A percentile compares a stretch with the other conserved stretches of the same genome.
These are phyloP conservation scores for Symbiotaphrina buchneri DNA, from an alignment of 495 filamentous ascomycete genomes.

Conservation along the genomic window DNA sequence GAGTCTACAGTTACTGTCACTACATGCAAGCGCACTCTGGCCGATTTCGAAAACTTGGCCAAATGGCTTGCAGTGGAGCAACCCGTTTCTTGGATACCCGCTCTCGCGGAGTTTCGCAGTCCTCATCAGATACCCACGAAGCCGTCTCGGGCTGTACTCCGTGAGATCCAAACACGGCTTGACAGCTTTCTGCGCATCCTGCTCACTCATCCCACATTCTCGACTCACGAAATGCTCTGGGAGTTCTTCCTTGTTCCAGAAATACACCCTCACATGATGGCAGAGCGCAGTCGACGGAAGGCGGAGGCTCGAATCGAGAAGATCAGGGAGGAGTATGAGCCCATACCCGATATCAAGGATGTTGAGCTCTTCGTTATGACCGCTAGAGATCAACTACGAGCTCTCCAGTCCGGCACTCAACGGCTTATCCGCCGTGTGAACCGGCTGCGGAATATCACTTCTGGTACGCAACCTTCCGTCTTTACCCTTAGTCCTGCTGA, in stretches of 20 bases:
- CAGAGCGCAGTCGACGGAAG: conserved; percentile 68
- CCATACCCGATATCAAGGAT: conserved; percentile 60
- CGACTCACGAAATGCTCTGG: conserved; percentile 95
- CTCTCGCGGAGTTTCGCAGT: conserved; percentile 52
- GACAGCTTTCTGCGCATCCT: conserved; percentile 75
- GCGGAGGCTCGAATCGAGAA: conserved; percentile 62
- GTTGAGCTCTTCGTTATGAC: conserved; percentile 83
- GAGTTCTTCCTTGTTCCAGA: conserved; percentile 98
- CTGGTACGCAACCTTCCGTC: conserved; percentile 19
- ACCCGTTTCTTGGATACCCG: conserved; percentile 84
- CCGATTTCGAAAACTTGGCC: conserved; percentile 80
- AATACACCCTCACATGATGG: conserved; percentile 73
- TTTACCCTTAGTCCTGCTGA: background rate
- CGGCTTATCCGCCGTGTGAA: conserved; percentile 53
- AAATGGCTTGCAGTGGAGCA: conserved; percentile 78
- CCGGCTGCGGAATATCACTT: conserved; percentile 25
- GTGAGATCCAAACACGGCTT: conserved; percentile 69
- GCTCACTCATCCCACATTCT: conserved; percentile 76
- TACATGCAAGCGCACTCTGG: conserved; percentile 72
- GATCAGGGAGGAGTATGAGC: conserved; percentile 67
- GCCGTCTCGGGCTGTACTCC: conserved; percentile 67
- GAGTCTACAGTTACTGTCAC: conserved; percentile 66
- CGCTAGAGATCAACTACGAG: conserved; percentile 68
- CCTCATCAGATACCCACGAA: conserved; percentile 85
- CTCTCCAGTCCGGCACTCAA: conserved; percentile 60